phyloP scores from a whole-genome alignment of 139 green algal genomes.

The Tetratostichococcus sp. region DNA sequence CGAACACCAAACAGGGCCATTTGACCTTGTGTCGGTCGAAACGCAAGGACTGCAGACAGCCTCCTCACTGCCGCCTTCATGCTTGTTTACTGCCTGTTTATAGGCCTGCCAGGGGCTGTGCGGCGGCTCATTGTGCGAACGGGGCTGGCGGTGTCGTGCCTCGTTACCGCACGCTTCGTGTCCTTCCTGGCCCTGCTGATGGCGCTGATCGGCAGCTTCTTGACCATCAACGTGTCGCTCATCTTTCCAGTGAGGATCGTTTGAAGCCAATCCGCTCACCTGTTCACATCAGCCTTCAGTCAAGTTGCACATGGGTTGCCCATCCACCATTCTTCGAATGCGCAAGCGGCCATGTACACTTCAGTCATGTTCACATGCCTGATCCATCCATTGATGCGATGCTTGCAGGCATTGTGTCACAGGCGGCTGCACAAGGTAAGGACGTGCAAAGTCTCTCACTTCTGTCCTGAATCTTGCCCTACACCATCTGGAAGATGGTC shows the following conservation, averaged over 20 bases:
- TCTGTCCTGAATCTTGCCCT: neutral
- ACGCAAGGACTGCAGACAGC: neutral
- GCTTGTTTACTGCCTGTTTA: neutral
- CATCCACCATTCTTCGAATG: too few species aligned
- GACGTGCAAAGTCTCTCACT: neutral
- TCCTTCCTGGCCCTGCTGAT: constrained; percentile 38
- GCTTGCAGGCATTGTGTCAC: neutral
- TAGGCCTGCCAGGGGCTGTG: neutral
- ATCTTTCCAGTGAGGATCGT: constrained; percentile 25
- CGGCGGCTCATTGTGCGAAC: constrained; percentile 11
- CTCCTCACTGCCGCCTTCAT: neutral
- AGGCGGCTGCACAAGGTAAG: neutral
- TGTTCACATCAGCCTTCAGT: too few species aligned
- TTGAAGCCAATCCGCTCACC: too few species aligned
- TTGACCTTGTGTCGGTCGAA: neutral
- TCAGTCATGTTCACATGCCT: too few species aligned
- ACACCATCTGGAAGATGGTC: neutral
- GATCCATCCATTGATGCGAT: too few species aligned
- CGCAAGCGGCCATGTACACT: too few species aligned
- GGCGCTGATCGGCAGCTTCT: constrained; percentile 35
- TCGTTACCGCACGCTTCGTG: constrained; percentile 20
- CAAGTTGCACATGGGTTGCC: too few species aligned
- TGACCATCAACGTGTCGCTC: constrained; percentile 40
- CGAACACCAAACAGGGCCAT: neutral
- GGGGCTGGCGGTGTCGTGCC: constrained; percentile 19